A percentile compares a stretch with the other conserved stretches of the same genome.
Conservation (phyloP, 2,329 filamentous ascomycete genomes). For the Verticillium klebahnii region DNA sequence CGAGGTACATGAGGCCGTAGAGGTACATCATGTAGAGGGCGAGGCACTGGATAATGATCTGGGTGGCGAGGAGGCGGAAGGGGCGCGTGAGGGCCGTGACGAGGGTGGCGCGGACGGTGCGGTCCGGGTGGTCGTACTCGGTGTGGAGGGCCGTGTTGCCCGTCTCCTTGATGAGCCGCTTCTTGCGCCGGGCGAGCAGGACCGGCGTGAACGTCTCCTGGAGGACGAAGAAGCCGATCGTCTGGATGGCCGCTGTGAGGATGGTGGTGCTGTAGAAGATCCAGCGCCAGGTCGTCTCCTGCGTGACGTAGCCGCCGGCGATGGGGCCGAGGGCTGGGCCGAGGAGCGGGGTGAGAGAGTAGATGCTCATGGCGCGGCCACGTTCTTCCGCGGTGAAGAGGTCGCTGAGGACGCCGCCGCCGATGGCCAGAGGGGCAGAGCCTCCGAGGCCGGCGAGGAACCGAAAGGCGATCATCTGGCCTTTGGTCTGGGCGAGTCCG, state of each 20-base stretch:
- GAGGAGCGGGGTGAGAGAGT: conserved; percentile 39
- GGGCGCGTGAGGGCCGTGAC: conserved; percentile 33
- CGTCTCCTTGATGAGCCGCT: conserved; percentile 52
- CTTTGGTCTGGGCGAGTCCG: conserved; percentile 42
- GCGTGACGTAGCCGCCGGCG: conserved; percentile 59
- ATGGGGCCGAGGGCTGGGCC: conserved; percentile 66
- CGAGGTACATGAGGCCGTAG: conserved; percentile 46
- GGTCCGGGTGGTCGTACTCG: conserved; percentile 44
- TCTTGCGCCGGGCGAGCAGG: conserved; percentile 54
- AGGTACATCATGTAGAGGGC: conserved; percentile 41
- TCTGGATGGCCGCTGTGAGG: conserved; percentile 54
- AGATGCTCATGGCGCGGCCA: conserved; percentile 31
- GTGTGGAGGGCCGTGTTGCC: conserved; percentile 44
- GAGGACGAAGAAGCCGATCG: conserved; percentile 53
- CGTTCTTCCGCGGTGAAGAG: conserved; percentile 35
- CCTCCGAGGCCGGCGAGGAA: conserved; percentile 39
- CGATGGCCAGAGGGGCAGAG: conserved; percentile 35
- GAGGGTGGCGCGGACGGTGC: conserved; percentile 11
- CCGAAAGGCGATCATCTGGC: conserved; percentile 40
- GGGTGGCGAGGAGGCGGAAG: conserved; percentile 37
- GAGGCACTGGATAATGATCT: conserved; percentile 42
- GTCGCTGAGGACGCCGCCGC: conserved; percentile 36
- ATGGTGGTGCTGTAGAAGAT: conserved; percentile 66
- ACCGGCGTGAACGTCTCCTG: conserved; percentile 63
- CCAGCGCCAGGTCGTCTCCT: conserved; percentile 67